Evolutionary conservation across 106 monocot genomes (phyloP), one percentile per base, ranked within the genome.

Genomic region (Acorus gramineus): DNA sequence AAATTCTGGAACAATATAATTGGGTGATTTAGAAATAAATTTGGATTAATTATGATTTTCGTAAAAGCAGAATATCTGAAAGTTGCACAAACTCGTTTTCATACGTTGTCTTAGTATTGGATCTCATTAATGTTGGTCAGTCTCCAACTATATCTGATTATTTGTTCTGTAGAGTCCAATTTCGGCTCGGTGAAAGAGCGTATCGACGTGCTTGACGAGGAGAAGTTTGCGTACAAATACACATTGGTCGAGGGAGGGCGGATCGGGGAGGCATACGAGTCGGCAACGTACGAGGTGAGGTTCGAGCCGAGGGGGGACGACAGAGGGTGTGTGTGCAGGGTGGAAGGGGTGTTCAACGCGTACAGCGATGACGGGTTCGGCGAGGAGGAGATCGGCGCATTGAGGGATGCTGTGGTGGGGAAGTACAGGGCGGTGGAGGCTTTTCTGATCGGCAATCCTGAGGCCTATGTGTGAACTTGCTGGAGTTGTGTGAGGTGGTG

Each of bases 351-450:
- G 5, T 58, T 45, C 52, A 2, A 52, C 4, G 10, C 59, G 12
- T 7, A 59, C 10, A 44, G 50, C 51, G 66, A 59, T 10, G 73
- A 44, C 2, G 73, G 66, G 59, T 4, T 59, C 50, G 12, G n/a
- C 3, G 73, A 51, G 50, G 60, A 52, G 50, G 11, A 66, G 11
- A 2, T 51, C 46, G 60, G 46, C 46, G 49, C 51, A 14, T 14
- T 43, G 11, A 73, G 53, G 59, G 66, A 50, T 14, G 10, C 6
- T 14, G 42, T 59, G 1, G 1, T 60, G 10, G 58, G 58, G 45
- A 43, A 46, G 73, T 65, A 66, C 57, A 66, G 53, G 66, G 73
- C 73, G 45, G 3, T 58, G 2, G 73, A 73, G 44, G 58, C 65
- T 1, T 66, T 66, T 44, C 66, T 73, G 4, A 11, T 73, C 48